Conservation (phyloP, 2,329 filamentous ascomycete species). For the Zymoseptoria pseudotritici region DNA sequence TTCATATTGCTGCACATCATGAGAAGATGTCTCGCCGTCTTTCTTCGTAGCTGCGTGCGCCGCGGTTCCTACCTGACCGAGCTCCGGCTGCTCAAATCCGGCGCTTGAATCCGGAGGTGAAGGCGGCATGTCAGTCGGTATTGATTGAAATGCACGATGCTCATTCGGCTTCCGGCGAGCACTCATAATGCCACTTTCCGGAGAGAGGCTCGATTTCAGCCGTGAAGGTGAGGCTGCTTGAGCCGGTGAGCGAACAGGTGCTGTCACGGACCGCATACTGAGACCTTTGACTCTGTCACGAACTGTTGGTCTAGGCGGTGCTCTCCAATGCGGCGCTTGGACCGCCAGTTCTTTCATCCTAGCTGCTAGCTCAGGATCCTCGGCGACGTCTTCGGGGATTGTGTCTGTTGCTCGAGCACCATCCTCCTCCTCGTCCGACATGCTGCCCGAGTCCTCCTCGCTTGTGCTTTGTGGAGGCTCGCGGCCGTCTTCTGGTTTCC, state of each 20-base stretch:
- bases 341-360: conserved; percentile 6
- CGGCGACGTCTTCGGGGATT: conserved; percentile 13
- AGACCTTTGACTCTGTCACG: conserved; percentile 15
- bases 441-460: conserved; percentile 16
- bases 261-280: conserved; percentile 28
- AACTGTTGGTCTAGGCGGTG: conserved; percentile 15
- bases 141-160: conserved; percentile 21
- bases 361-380: conserved; percentile 10
- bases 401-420: conserved; percentile 8
- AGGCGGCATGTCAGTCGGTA: conserved; percentile 29
- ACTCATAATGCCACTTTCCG: conserved; percentile 17
- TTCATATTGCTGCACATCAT: background rate
- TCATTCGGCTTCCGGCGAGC: background rate
- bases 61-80: too few relatives aligned
- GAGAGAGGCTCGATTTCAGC: conserved; percentile 21
- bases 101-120: conserved; percentile 30
- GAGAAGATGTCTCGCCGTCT: background rate
- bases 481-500: conserved; percentile 38
- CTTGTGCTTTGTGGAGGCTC: conserved; percentile 13
- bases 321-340: conserved; percentile 10
- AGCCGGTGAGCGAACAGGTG: conserved; percentile 37
- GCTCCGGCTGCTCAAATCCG: conserved; percentile 17
- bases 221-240: conserved; percentile 38
- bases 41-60: background rate
- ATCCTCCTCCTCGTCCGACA: conserved; percentile 17